A percentile compares a stretch with the other conserved stretches of the same genome.
phyloP scores from a whole-genome alignment of 2,329 filamentous ascomycete genomes.

The Aschersonia sp. region DNA sequence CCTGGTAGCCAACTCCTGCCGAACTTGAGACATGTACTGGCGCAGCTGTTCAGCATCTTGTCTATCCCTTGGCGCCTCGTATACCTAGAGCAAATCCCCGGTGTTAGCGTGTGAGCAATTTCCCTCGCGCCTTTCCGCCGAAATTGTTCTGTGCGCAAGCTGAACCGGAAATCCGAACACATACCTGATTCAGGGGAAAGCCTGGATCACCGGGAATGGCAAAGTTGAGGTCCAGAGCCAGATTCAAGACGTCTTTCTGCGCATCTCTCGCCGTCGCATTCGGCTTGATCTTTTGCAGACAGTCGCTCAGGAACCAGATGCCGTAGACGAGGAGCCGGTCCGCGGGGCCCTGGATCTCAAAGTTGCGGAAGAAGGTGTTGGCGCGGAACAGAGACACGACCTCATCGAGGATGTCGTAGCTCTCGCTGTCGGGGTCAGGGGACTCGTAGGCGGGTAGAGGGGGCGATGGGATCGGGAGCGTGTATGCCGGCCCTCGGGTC shows the following conservation, averaged over 20 bases:
- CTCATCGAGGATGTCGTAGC: slow-evolving; percentile 94
- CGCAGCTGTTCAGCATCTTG: slow-evolving; percentile 80
- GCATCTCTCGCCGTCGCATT: slow-evolving; percentile 44
- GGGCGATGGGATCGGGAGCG: slow-evolving; percentile 47
- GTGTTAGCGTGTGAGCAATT: not conserved
- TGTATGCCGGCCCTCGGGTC: slow-evolving; percentile 87
- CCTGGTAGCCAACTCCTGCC: slow-evolving; percentile 76
- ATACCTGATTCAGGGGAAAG: slow-evolving; percentile 80
- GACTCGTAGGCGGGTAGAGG: slow-evolving; percentile 45
- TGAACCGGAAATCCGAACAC: slow-evolving; percentile 3
- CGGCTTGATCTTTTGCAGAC: slow-evolving; percentile 74
- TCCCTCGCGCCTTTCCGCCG: not conserved
- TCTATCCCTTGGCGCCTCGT: slow-evolving; percentile 73
- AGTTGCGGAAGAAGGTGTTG: slow-evolving; percentile 98
- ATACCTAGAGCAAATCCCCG: slow-evolving; percentile 40
- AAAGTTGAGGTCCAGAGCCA: slow-evolving; percentile 86
- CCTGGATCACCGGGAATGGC: slow-evolving; percentile 84
- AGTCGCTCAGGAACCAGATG: slow-evolving; percentile 88
- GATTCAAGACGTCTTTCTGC: slow-evolving; percentile 69
- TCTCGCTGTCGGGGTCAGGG: slow-evolving; percentile 74
- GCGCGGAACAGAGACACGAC: slow-evolving; percentile 84
- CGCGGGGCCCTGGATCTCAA: slow-evolving; percentile 93
- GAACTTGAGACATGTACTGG: slow-evolving; percentile 82
- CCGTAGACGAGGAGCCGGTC: slow-evolving; percentile 93
- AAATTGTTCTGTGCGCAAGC: not conserved